These are phyloP conservation scores for Escovopsis sp. DNA, from an alignment of 2,329 filamentous ascomycete species.

Conservation along the genomic window DNA sequence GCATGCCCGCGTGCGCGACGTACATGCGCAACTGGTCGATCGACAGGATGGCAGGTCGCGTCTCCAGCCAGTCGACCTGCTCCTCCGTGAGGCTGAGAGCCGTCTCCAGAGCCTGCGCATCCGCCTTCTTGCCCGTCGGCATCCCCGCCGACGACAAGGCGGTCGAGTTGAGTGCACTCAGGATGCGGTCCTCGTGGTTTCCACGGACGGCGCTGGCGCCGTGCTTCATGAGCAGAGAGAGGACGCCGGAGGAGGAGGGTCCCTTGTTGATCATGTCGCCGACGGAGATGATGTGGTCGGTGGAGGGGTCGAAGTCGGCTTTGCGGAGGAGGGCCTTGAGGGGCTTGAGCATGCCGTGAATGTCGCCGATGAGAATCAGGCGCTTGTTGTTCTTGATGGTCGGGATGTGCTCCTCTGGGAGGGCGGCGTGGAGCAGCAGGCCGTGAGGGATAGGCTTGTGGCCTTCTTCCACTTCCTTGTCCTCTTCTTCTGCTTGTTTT, in stretches of 20 bases:
- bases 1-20: conserved; percentile 73
- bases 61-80: conserved; percentile 54
- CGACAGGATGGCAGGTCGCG: conserved; percentile 63
- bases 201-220: conserved; percentile 73
- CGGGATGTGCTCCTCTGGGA: conserved; percentile 17
- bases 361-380: conserved; percentile 75
- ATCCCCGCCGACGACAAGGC: conserved; percentile 4
- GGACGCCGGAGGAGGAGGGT: conserved; percentile 63
- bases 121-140: conserved; percentile 16
- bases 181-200: conserved; percentile 79
- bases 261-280: conserved; percentile 80
- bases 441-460: conserved; percentile 18
- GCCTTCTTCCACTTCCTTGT: too few relatives aligned
- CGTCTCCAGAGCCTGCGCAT: conserved; percentile 32
- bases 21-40: conserved; percentile 49
- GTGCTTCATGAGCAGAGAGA: conserved; percentile 57
- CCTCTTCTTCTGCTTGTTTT: too few relatives aligned
- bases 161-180: conserved; percentile 41
- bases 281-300: conserved; percentile 59
- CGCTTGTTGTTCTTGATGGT: conserved; percentile 32
- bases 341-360: conserved; percentile 70
- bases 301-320: conserved; percentile 37
- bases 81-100: conserved; percentile 35
- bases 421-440: conserved; percentile 15
- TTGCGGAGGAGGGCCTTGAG: conserved; percentile 51